A percentile compares a stretch with the other conserved stretches of the same genome.
Conservation (phyloP, 2,329 filamentous ascomycete genomes). For the Claviceps purpurea region DNA sequence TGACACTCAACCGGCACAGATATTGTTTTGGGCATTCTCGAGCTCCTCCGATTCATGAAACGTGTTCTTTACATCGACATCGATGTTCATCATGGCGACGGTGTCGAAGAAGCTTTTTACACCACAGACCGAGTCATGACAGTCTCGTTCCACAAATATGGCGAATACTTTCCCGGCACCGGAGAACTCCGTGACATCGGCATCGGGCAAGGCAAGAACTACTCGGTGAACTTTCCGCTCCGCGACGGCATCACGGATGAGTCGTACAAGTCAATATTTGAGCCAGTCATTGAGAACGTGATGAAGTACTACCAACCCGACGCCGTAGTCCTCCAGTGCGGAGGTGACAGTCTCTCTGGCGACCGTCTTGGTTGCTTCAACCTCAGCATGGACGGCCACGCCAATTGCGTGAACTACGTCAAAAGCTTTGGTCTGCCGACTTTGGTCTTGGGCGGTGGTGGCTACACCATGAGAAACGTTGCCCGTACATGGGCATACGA, state of each 20-base stretch:
- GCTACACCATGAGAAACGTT: conserved; percentile 95
- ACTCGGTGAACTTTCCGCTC: conserved; percentile 81
- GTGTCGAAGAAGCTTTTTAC: conserved; percentile 87
- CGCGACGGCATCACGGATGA: conserved; percentile 84
- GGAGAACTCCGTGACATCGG: conserved; percentile 78
- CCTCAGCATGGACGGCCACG: conserved; percentile 89
- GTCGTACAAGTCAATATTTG: conserved; percentile 83
- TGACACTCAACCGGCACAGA: conserved; percentile 36
- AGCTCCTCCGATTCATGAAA: conserved; percentile 79
- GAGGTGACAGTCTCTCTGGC: conserved; percentile 85
- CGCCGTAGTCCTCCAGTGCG: conserved; percentile 90
- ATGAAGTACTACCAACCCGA: conserved; percentile 81
- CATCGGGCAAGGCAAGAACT: conserved; percentile 76
- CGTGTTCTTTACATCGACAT: conserved; percentile 97
- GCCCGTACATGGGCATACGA: conserved; percentile 96
- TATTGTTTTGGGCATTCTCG: conserved; percentile 89
- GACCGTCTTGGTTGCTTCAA: conserved; percentile 96
- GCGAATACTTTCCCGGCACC: conserved; percentile 89
- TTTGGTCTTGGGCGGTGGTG: conserved; percentile 86
- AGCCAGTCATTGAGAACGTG: conserved; percentile 74
- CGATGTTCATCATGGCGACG: conserved; percentile 86
- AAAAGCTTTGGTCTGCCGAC: conserved; percentile 76
- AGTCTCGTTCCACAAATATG: conserved; percentile 91
- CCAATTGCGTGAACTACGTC: conserved; percentile 84
- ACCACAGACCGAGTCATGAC: conserved; percentile 89